phyloP scores from a whole-genome alignment of 2,329 filamentous ascomycete genomes.

The Scytalidium sp. region DNA sequence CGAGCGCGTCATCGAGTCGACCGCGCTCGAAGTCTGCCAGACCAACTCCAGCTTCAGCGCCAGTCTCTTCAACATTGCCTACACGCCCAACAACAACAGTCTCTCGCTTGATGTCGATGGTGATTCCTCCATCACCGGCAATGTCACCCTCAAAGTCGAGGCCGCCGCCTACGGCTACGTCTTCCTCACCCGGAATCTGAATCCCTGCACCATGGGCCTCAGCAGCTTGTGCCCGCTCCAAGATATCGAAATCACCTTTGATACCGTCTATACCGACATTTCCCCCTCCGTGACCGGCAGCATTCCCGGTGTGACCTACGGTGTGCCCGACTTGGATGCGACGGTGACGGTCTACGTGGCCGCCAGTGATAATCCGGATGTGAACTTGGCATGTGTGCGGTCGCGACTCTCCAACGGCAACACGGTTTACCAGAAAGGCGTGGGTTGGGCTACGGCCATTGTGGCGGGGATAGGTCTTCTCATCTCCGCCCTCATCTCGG shows the following conservation, averaged over 20 bases:
- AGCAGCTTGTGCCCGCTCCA: slow-evolving; percentile 83
- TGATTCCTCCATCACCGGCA: slow-evolving; percentile 77
- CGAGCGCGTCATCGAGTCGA: slow-evolving; percentile 54
- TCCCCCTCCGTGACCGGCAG: not conserved
- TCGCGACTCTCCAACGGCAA: slow-evolving; percentile 84
- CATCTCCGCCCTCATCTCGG: slow-evolving; percentile 80
- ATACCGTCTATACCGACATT: slow-evolving; percentile 57
- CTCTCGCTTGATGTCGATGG: slow-evolving; percentile 71
- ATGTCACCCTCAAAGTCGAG: slow-evolving; percentile 70
- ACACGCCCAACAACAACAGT: slow-evolving; percentile 69
- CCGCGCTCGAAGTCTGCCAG: slow-evolving; percentile 78
- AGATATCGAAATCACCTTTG: slow-evolving; percentile 56
- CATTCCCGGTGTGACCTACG: slow-evolving; percentile 73
- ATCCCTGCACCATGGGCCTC: slow-evolving; percentile 67
- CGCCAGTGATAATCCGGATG: slow-evolving; percentile 50
- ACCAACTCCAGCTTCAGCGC: slow-evolving; percentile 78
- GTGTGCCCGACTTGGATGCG: slow-evolving; percentile 83
- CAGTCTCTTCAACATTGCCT: slow-evolving; percentile 78
- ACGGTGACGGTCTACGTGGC: slow-evolving; percentile 77
- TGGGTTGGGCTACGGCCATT: slow-evolving; percentile 82
- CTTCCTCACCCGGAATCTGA: slow-evolving; percentile 60
- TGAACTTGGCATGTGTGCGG: slow-evolving; percentile 76
- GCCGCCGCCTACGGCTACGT: slow-evolving; percentile 78
- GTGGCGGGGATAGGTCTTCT: slow-evolving; percentile 78
- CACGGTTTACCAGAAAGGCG: slow-evolving; percentile 79